Evolutionary conservation across 2,329 filamentous ascomycete genomes (phyloP), one percentile per base, ranked within the genome.

Genomic region (Phialophora macrospora): DNA sequence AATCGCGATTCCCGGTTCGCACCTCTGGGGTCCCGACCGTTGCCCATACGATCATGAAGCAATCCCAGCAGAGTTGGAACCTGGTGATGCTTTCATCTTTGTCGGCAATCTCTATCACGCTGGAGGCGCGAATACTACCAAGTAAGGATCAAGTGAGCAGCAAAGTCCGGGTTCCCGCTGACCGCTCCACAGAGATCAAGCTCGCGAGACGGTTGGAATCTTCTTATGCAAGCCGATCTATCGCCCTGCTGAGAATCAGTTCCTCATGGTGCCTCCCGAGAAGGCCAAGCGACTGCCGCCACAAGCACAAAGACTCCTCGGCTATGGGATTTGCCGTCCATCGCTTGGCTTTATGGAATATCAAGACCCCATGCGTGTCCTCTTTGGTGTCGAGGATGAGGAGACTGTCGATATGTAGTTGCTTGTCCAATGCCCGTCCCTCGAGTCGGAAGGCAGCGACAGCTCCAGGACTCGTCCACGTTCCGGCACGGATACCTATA

Each of bases 41-140:
- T 66, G 68, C 12, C 71, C 72, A 2, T 57, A 66, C 41, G 68
- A 72, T 26, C 59, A 70, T 30, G 52, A 73, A 30, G 60, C 70
- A 48, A 46, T 72, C 60, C 67, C 65, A 44, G 76, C 77, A 1
- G 75, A 76, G 48, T 70, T 79, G 69, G 68, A 73, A 20, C 73
- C 72, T 12, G 77, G 77, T 0, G 75, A 78, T 68, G 77, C 72
- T 0, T 77, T 79, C 62, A 74, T 79, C 2, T 77, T 79, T 72
- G 70, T 78, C 4, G 72, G 73, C 3, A 74, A 73, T 11, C 68
- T 70, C 14, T 78, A 75, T 60, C 77, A 79, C 52, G 78, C 76
- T 1, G 77, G 75, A 22, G 72, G 74, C 0, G 69, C 32, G 41
- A 76, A 75, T 65, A 72, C 51, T 34, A 76, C 74, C 5, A 57